Conservation (phyloP, 1,139 yeast species). For the Debaryomyces singareniensis region DNA sequence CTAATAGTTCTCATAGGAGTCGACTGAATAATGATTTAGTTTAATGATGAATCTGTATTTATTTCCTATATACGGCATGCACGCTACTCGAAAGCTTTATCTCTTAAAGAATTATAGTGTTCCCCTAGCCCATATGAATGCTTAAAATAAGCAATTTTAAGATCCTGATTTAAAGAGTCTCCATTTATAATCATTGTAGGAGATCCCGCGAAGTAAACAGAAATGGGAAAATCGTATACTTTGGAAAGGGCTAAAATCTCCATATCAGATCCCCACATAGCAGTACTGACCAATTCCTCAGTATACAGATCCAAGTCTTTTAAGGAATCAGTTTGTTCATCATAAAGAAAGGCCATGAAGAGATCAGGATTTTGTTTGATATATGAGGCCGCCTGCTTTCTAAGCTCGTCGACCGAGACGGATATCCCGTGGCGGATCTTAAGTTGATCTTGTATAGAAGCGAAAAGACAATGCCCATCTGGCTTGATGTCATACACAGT, state of each 20-base stretch:
- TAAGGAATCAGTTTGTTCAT: constrained; percentile 59
- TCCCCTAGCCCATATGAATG: constrained; percentile 89
- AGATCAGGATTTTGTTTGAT: constrained; percentile 61
- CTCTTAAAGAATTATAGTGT: constrained; percentile 83
- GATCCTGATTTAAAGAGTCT: constrained; percentile 38
- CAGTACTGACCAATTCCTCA: constrained; percentile 58
- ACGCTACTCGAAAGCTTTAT: too few species aligned
- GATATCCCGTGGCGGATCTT: constrained; percentile 37
- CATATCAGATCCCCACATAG: constrained; percentile 96
- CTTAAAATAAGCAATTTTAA: constrained; percentile 74
- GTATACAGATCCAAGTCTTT: constrained; percentile 68
- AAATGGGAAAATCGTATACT: constrained; percentile 63
- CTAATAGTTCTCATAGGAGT: too few species aligned
- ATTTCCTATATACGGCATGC: too few species aligned
- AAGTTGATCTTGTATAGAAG: constrained; percentile 78
- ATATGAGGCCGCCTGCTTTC: constrained; percentile 60
- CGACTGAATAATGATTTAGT: too few species aligned
- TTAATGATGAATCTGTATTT: too few species aligned
- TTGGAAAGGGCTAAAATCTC: constrained; percentile 78
- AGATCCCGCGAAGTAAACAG: constrained; percentile 71
- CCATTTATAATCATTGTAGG: constrained; percentile 57
- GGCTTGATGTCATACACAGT: constrained; percentile 66
- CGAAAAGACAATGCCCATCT: constrained; percentile 92
- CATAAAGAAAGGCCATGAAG: constrained; percentile 76
- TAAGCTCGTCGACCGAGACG: constrained; percentile 44